A percentile compares a stretch with the other conserved stretches of the same genome.
Conservation (phyloP, 2,329 filamentous ascomycete genomes). For the Calonectria pseudoreteaudii region DNA sequence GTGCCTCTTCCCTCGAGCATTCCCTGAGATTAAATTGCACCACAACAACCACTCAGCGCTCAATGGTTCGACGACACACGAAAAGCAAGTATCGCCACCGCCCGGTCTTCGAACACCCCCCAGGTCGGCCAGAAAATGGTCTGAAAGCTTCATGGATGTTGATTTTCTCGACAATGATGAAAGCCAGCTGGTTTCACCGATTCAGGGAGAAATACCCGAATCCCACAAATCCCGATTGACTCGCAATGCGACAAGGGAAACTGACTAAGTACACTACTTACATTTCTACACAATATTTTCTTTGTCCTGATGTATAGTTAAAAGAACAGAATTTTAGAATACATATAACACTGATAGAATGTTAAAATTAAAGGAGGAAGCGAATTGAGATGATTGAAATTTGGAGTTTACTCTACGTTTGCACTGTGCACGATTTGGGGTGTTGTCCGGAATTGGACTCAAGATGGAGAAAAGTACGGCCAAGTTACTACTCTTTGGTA, state of each 20-base stretch:
- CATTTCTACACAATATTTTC: not conserved
- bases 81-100: not conserved
- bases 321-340: not conserved
- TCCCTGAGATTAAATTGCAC: not conserved
- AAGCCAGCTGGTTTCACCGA: not conserved
- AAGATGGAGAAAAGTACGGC: not conserved
- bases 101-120: not conserved
- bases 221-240: not conserved
- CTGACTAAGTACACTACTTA: not conserved
- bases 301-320: not conserved
- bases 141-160: not conserved
- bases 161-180: not conserved
- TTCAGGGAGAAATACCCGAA: not conserved
- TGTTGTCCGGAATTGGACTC: not conserved
- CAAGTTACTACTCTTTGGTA: not conserved
- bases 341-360: not conserved
- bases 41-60: not conserved
- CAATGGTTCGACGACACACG: not conserved
- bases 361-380: not conserved
- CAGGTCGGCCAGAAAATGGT: not conserved
- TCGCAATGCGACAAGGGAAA: not conserved
- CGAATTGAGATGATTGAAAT: not conserved
- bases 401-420: not conserved
- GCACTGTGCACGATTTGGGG: not conserved
- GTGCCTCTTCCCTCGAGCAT: constrained; percentile 50